A percentile compares a stretch with the other conserved stretches of the same genome.
phyloP scores from a whole-genome alignment of 148 eudicot species.

The Mesembryanthemum crystallinum region DNA sequence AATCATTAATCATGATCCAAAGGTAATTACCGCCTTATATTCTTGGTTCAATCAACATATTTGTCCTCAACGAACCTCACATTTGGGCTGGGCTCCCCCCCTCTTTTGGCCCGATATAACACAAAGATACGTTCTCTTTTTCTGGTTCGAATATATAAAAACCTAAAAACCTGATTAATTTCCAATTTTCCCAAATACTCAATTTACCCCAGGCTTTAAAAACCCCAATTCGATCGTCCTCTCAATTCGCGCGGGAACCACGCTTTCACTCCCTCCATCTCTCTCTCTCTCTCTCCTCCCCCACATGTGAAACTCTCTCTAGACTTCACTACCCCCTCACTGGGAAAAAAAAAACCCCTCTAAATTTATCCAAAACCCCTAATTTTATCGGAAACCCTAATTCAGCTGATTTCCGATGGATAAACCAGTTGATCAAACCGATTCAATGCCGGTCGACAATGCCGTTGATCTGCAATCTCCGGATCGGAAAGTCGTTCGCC shows the following conservation, averaged over 20 bases:
- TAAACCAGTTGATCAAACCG: constrained; percentile 22
- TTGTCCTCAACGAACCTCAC: no score
- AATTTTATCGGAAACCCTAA: constrained; percentile 37
- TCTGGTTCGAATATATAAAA: no score
- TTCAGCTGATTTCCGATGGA: constrained; percentile 36
- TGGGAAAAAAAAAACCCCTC: constrained; percentile 20
- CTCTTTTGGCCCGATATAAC: no score
- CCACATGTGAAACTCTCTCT: constrained; percentile 12
- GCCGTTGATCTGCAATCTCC: constrained; percentile 33
- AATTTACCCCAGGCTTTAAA: neutral
- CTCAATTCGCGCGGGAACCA: constrained; percentile 40
- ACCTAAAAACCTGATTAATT: no score
- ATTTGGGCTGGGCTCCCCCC: no score
- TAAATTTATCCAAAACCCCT: constrained; percentile 24
- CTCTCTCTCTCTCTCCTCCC: constrained; percentile 12
- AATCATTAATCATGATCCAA: no score
- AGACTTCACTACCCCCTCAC: constrained; percentile 11
- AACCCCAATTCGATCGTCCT: neutral
- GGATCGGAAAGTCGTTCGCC: constrained; percentile 37
- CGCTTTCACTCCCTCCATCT: constrained; percentile 11
- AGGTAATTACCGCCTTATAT: no score
- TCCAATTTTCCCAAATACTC: no score
- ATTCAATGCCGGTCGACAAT: constrained; percentile 6
- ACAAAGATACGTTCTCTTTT: no score
- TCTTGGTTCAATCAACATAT: no score